Evolutionary conservation across 2,329 filamentous ascomycete genomes (phyloP).

Genomic region (Scedosporium minutisporum): DNA sequence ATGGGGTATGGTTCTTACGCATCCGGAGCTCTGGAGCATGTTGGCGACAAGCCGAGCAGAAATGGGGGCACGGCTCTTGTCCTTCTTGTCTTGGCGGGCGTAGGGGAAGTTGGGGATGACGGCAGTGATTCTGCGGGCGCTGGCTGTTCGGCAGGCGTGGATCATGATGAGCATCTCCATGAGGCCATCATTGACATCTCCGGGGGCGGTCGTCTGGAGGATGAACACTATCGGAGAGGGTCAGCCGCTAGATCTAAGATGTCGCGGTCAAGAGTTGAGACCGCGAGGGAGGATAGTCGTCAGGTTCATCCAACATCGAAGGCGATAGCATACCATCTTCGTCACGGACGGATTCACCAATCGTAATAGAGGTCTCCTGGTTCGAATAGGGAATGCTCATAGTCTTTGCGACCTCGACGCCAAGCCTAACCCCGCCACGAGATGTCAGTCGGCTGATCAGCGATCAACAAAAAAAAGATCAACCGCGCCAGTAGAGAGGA

Average conservation of each 20-base stretch:
- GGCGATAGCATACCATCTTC: slow-evolving; percentile 56
- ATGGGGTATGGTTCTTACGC: not conserved
- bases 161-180: slow-evolving; percentile 99
- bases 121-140: slow-evolving; percentile 75
- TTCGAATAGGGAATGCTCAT: slow-evolving; percentile 79
- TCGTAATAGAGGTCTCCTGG: slow-evolving; percentile 81
- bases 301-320: not conserved
- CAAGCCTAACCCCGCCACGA: slow-evolving; percentile 42
- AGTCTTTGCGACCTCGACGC: slow-evolving; percentile 69
- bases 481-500: too few species aligned
- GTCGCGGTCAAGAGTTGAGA: not conserved
- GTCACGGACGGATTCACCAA: slow-evolving; percentile 90
- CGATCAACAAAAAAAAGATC: not conserved
- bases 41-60: slow-evolving; percentile 93
- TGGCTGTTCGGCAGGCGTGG: slow-evolving; percentile 66
- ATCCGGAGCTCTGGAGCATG: slow-evolving; percentile 87
- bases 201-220: slow-evolving; percentile 85
- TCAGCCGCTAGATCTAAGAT: not conserved
- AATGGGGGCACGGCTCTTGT: slow-evolving; percentile 87
- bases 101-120: slow-evolving; percentile 96
- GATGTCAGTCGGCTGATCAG: not conserved
- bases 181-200: slow-evolving; percentile 94
- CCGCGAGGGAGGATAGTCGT: not conserved
- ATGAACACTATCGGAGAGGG: slow-evolving; percentile 56
- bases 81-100: slow-evolving; percentile 95